A percentile compares a stretch with the other conserved stretches of the same genome.
Evolutionary conservation across 805 yeast genomes (phyloP).

Genomic region (Wickerhamomyces xylosicus): DNA sequence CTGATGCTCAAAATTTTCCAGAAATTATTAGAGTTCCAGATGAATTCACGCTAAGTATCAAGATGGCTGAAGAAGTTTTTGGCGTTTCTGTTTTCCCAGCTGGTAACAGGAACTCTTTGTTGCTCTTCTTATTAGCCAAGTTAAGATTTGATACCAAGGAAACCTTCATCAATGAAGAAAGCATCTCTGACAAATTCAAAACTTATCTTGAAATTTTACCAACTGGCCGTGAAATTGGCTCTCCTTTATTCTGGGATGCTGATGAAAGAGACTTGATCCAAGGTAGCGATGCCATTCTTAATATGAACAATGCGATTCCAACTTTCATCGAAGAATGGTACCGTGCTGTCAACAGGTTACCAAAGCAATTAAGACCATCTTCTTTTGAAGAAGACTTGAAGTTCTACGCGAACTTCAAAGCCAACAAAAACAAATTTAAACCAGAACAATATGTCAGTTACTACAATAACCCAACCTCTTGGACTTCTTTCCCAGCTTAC

Average conservation of each 20-base stretch:
- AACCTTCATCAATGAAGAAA: slow-evolving; percentile 4
- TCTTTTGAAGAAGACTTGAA: slow-evolving; percentile 16
- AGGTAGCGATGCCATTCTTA: slow-evolving; percentile 63
- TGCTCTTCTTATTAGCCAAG: slow-evolving; percentile 30
- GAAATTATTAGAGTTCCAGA: slow-evolving; percentile 30
- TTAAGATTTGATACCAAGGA: slow-evolving; percentile 26
- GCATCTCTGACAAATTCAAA: slow-evolving; percentile 16
- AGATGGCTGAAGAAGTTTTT: slow-evolving; percentile 23
- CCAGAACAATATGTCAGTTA: slow-evolving; percentile 18
- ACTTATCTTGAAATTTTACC: slow-evolving; percentile 46
- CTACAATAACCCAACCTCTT: slow-evolving; percentile 24
- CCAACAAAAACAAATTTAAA: slow-evolving; percentile 6
- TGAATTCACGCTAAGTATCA: slow-evolving; percentile 26
- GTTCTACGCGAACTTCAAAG: slow-evolving; percentile 17
- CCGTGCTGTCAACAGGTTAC: slow-evolving; percentile 14
- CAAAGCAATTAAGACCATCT: slow-evolving; percentile 7
- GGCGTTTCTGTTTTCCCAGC: slow-evolving; percentile 5
- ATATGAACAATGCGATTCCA: slow-evolving; percentile 36
- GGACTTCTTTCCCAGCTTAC: slow-evolving; percentile 61
- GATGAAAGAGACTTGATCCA: slow-evolving; percentile 39
- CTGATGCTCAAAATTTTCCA: slow-evolving; percentile 1
- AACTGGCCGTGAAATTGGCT: slow-evolving; percentile 28
- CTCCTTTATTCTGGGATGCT: slow-evolving; percentile 60
- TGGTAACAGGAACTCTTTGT: slow-evolving; percentile 10
- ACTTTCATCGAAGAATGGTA: slow-evolving; percentile 54